These are phyloP conservation scores for Sphagnum fallax DNA, from an alignment of 228 moss, liverwort and hornwort genomes.

Conservation along the genomic window DNA sequence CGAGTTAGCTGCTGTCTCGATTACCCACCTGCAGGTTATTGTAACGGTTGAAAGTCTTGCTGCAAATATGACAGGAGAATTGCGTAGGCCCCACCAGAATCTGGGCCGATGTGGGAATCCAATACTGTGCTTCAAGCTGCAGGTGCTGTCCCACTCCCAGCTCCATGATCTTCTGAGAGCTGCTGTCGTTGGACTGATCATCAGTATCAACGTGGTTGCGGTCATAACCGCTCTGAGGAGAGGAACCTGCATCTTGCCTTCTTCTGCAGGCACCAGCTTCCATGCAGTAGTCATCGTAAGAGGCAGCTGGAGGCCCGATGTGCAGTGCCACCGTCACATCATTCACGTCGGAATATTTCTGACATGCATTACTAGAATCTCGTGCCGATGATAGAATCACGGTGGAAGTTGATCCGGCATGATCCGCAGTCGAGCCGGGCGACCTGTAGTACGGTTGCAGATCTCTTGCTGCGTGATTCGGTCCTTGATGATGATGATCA, in stretches of 20 bases:
- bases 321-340: slow-evolving; percentile 89
- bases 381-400: not conserved
- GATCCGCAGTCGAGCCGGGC: too few species aligned
- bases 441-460: not conserved
- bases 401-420: not conserved
- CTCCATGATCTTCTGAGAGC: not conserved
- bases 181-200: slow-evolving; percentile 22
- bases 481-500: not conserved
- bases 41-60: slow-evolving; percentile 95
- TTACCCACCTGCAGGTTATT: slow-evolving; percentile 90
- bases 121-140: slow-evolving; percentile 84
- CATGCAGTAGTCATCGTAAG: slow-evolving; percentile 44
- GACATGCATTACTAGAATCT: slow-evolving; percentile 39
- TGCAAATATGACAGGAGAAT: slow-evolving; percentile 92
- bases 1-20: too few species aligned
- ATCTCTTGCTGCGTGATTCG: slow-evolving; percentile 4
- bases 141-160: slow-evolving; percentile 25
- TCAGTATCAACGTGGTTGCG: slow-evolving; percentile 19
- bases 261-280: slow-evolving; percentile 32
- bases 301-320: slow-evolving; percentile 60
- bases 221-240: not conserved
- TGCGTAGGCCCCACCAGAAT: slow-evolving; percentile 96
- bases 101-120: slow-evolving; percentile 96
- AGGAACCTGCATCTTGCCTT: slow-evolving; percentile 30
- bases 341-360: slow-evolving; percentile 77